Percentiles rank a stretch among this genome's conserved stretches.
Evolutionary conservation across 1,284 basidiomycete species (phyloP).

Genomic region (Tilletia horrida): DNA sequence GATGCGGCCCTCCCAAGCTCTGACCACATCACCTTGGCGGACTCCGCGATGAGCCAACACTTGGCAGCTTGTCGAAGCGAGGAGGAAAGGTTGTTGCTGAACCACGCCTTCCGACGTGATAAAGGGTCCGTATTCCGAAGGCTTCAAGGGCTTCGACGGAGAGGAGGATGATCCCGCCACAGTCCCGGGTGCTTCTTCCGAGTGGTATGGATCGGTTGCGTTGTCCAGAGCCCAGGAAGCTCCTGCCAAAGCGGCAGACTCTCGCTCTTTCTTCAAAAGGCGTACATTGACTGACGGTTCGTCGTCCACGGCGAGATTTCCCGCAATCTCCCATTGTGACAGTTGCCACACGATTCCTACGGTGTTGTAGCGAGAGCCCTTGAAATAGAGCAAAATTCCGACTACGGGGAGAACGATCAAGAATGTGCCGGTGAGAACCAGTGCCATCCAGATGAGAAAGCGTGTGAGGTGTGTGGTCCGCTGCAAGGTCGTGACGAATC

Average conservation of each 20-base stretch:
- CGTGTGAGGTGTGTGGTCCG: background rate
- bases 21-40: background rate
- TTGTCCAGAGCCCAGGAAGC: slow-evolving; percentile 1
- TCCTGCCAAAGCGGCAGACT: background rate
- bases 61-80: background rate
- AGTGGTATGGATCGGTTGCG: background rate
- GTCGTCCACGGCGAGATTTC: background rate
- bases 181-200: background rate
- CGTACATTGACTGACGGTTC: background rate
- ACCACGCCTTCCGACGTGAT: background rate
- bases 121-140: background rate
- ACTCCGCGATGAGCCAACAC: slow-evolving; percentile 12
- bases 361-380: slow-evolving; percentile 7
- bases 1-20: background rate
- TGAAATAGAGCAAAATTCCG: background rate
- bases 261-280: background rate
- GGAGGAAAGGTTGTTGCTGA: background rate
- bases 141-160: background rate
- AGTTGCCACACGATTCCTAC: slow-evolving; percentile 11
- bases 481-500: background rate
- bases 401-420: slow-evolving; percentile 8
- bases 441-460: background rate
- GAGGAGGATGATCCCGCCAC: background rate
- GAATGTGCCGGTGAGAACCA: slow-evolving; percentile 7
- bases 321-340: slow-evolving; percentile 9